Evolutionary conservation across 1,139 yeast genomes (phyloP).

Genomic region (Meyerozyma smithsonii): DNA sequence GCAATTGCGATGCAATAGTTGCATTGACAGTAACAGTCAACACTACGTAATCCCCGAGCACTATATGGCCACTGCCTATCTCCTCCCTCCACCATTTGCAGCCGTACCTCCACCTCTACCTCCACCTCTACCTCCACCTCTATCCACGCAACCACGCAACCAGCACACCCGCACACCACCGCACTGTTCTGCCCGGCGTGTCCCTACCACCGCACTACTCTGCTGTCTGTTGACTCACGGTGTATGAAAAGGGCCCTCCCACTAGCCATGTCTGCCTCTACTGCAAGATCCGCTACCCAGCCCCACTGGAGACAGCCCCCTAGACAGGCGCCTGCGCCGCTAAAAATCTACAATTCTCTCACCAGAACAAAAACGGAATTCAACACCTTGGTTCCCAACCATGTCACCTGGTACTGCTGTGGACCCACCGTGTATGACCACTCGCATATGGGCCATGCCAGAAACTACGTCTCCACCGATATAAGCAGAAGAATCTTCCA

Average conservation of each 20-base stretch:
- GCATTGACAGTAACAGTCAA: too few species aligned
- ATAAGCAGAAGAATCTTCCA: slow-evolving; percentile 83
- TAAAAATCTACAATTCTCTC: slow-evolving; percentile 65
- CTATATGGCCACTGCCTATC: too few species aligned
- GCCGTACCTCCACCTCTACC: background rate
- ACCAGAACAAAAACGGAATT: slow-evolving; percentile 80
- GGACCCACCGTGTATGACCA: slow-evolving; percentile 99
- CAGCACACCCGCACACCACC: too few species aligned
- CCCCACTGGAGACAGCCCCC: slow-evolving; percentile 39
- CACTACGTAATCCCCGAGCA: too few species aligned
- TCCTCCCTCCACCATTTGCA: background rate
- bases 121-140: background rate
- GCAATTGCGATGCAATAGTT: too few species aligned
- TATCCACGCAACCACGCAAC: background rate
- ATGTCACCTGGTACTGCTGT: slow-evolving; percentile 93
- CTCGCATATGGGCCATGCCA: slow-evolving; percentile 98
- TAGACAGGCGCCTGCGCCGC: slow-evolving; percentile 14
- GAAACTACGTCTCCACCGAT: slow-evolving; percentile 93
- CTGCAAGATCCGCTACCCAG: slow-evolving; percentile 25
- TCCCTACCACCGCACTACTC: slow-evolving; percentile 4
- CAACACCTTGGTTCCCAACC: slow-evolving; percentile 55
- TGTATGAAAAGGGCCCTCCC: slow-evolving; percentile 6
- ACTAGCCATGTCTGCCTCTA: slow-evolving; percentile 7
- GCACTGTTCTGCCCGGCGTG: background rate
- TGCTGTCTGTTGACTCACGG: background rate